Evolutionary conservation across 805 yeast species (phyloP), one percentile per base, ranked within the genome.

Genomic region (Clavispora fructus): DNA sequence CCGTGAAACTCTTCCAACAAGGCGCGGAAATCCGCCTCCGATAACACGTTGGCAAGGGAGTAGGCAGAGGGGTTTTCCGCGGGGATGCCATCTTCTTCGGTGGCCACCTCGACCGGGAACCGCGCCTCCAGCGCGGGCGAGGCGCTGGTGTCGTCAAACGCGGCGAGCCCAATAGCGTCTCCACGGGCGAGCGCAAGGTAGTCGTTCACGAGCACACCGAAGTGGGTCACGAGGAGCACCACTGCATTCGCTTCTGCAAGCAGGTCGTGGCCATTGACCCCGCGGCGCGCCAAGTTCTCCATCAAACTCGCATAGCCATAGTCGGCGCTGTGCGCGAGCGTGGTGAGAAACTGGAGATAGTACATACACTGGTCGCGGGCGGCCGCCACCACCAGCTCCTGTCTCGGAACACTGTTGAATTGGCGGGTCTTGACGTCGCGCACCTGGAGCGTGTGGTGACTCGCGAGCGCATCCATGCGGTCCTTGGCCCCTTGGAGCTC

Each of bases 351-450:
- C 37, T 68, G 61, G 17, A 78, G 65, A 58, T 86, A 86, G 51
- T 80, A 75, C 63, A 73, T 71, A 4, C 83, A 80, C 64, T 86
- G 94, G n/a, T 72, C 48, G 54, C 75, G 74, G 1, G 86, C 74
- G 6, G 76, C 68, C 4, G 63, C 56, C 12, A 78, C 48, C 0
- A 81, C 83, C 11, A 78, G 71, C 1, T 61, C 54, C 50, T 80
- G 85, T 0, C 52, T 41, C 0, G 91, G 90, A 1, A 76, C 48
- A 1, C 51, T 54, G 35, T 64, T 67, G 37, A 55, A 55, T 0
- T 67, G 56, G 44, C 91, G 67, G 1, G 91, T 84, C 60, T 85
- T 85, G 25, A 84, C 75, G 61, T 85, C 94, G n/a, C 53, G 45
- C 40, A 45, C 47, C n/a, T 52, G 51, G 19, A 54, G 43, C 27